Conservation (phyloP, 352 stramenopile genomes). For the Pythium scleroteichum region DNA sequence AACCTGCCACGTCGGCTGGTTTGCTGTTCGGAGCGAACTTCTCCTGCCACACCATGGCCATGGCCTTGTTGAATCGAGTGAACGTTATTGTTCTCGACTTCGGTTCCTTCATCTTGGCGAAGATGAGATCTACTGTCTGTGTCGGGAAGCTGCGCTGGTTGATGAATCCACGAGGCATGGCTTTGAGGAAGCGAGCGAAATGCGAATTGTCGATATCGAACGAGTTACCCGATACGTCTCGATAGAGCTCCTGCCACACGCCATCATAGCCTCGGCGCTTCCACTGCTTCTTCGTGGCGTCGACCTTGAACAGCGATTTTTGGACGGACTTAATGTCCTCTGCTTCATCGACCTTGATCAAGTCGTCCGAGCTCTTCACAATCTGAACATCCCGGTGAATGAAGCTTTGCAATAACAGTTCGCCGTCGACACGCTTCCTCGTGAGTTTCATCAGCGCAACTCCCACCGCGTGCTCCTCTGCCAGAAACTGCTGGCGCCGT, state of each 20-base stretch:
- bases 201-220: conserved; percentile 68
- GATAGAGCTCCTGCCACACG: conserved; percentile 70
- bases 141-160: conserved; percentile 56
- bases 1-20: neutral
- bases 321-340: conserved; percentile 35
- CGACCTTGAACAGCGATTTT: conserved; percentile 39
- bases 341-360: conserved; percentile 2
- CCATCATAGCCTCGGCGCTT: conserved; percentile 61
- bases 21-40: conserved; percentile 38
- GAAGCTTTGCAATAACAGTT: conserved; percentile 72
- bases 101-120: conserved; percentile 76
- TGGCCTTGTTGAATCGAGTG: conserved; percentile 58
- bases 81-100: conserved; percentile 66
- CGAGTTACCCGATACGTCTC: conserved; percentile 41
- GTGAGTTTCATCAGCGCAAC: conserved; percentile 49
- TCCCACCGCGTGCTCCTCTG: conserved; percentile 56
- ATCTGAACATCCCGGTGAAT: conserved; percentile 35
- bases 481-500: conserved; percentile 47
- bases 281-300: conserved; percentile 39
- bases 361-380: conserved; percentile 11
- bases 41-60: conserved; percentile 58
- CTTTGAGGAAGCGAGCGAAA: conserved; percentile 66
- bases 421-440: conserved; percentile 44
- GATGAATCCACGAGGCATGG: conserved; percentile 56
- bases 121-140: conserved; percentile 62